A percentile compares a stretch with the other conserved stretches of the same genome.
Evolutionary conservation across 2,329 filamentous ascomycete species (phyloP).

Genomic region (Phyllosticta citribraziliensis): DNA sequence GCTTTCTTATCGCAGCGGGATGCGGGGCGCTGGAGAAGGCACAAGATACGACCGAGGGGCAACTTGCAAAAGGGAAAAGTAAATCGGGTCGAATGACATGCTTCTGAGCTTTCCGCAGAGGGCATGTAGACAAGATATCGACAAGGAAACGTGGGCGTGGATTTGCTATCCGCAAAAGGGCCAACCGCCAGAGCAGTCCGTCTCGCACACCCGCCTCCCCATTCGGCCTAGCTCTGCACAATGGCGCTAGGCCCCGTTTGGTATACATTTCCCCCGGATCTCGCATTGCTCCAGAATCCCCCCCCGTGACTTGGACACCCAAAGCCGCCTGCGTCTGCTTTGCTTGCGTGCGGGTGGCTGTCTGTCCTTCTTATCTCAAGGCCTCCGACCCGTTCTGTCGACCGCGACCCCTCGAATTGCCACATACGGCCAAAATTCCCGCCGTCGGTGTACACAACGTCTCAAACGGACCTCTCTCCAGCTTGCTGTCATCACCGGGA

Average conservation of each 20-base stretch:
- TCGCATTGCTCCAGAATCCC: not conserved
- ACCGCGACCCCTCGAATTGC: not conserved
- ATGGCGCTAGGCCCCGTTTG: not conserved
- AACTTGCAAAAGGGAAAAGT: not conserved
- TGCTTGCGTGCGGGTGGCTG: not conserved
- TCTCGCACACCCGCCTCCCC: not conserved
- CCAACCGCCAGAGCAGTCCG: not conserved
- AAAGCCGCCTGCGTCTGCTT: not conserved
- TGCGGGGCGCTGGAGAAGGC: not conserved
- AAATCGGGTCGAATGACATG: not conserved
- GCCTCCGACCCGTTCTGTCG: not conserved
- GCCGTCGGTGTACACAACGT: conserved; percentile 1
- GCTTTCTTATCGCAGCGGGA: not conserved
- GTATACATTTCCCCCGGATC: conserved; percentile 7
- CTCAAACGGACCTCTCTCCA: not conserved
- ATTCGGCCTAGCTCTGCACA: not conserved
- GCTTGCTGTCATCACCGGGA: not conserved
- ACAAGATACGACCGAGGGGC: not conserved
- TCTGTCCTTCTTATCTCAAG: not conserved
- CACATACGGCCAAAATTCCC: conserved; percentile 8
- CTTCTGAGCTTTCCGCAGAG: not conserved
- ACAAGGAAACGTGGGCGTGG: conserved; percentile 5
- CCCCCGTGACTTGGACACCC: not conserved
- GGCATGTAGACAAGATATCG: not conserved
- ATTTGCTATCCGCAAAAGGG: conserved; percentile 10